Conservation (phyloP, 208 protist genomes). For the Leishmania amazonensis region DNA sequence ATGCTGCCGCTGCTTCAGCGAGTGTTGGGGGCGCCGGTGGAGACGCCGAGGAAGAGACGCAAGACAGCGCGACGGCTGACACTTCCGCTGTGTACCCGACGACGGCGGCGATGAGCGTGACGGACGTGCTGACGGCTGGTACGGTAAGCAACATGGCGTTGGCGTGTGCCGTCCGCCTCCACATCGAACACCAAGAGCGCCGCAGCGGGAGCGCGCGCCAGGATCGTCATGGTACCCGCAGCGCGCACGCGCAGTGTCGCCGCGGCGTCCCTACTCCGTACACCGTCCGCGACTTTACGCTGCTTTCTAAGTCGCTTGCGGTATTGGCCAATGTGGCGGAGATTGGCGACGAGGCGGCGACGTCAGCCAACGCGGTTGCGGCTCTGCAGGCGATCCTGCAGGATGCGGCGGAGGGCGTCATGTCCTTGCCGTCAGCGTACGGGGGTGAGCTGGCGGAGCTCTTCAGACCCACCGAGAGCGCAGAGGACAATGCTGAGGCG, state of each 20-base stretch:
- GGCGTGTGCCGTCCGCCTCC: slow-evolving; percentile 62
- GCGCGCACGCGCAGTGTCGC: background rate
- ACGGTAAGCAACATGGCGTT: slow-evolving; percentile 63
- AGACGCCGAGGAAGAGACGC: background rate
- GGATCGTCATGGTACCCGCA: background rate
- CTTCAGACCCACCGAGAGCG: slow-evolving; percentile 32
- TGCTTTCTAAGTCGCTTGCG: slow-evolving; percentile 52
- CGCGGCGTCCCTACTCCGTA: slow-evolving; percentile 25
- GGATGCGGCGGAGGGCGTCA: slow-evolving; percentile 40
- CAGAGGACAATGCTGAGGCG: background rate
- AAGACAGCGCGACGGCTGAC: background rate
- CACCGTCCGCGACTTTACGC: slow-evolving; percentile 44
- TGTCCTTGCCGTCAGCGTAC: slow-evolving; percentile 30
- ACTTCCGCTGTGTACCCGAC: slow-evolving; percentile 46
- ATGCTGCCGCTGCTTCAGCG: slow-evolving; percentile 10
- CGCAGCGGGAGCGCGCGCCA: background rate
- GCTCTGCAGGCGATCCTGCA: slow-evolving; percentile 63
- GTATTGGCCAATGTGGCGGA: slow-evolving; percentile 51
- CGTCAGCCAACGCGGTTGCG: slow-evolving; percentile 69
- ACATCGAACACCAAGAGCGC: slow-evolving; percentile 35
- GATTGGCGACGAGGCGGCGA: slow-evolving; percentile 48
- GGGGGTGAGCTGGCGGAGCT: slow-evolving; percentile 32
- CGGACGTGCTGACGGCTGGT: slow-evolving; percentile 52
- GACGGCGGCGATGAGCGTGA: slow-evolving; percentile 53
- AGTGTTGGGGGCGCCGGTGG: slow-evolving; percentile 4